Evolutionary conservation across 139 green algal species (phyloP), one percentile per base, ranked within the genome.

Genomic region (Diplosphaera chodatii): DNA sequence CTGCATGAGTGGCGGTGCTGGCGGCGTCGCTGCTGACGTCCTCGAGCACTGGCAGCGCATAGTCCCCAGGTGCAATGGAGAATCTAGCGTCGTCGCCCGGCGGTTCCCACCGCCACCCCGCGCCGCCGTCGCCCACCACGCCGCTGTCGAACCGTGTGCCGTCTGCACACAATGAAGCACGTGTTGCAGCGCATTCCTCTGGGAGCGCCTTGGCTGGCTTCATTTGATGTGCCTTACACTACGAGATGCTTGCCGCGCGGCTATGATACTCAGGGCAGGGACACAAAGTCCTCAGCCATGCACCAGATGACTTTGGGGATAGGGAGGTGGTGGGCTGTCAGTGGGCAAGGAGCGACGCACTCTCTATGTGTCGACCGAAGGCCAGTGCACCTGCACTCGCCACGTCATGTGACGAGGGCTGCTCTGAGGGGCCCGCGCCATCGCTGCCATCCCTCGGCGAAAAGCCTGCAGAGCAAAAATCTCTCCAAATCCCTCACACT

Each of bases 31-130:
- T 65, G 59, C 33, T 63, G 66, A 33, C 37, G 15, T 71, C 66
- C 33, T 55, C 66, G 3, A 20, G 16, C 23, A 20, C 13, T n/a
- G 34, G 48, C 28, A 20, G 27, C 27, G 34, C 4, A 22, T 71
- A 55, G 25, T 69, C 65, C 13, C 62, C 29, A 1, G 84, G 84
- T 30, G 86, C 84, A 15, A 91, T 85, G 63, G 80, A 88, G 77
- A 76, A 82, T 23, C 78, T 40, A 70, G 71, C 65, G 23, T 59
- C 67, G 6, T 56, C 62, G 8, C 78, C 66, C 0, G 48, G 62
- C 18, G 66, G 29, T 4, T 72, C 32, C 91, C 91, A 97, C 27
- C 63, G 29, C 71, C 84, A 92, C 15, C 91, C 91, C 0, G 88
- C 87, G 23, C 90, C 91, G 4, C 80, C 73, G 0, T 59, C 31